A percentile compares a stretch with the other conserved stretches of the same genome.
Evolutionary conservation across 169 alveolate genomes (phyloP).

Genomic region (Plasmodium blacklocki): DNA sequence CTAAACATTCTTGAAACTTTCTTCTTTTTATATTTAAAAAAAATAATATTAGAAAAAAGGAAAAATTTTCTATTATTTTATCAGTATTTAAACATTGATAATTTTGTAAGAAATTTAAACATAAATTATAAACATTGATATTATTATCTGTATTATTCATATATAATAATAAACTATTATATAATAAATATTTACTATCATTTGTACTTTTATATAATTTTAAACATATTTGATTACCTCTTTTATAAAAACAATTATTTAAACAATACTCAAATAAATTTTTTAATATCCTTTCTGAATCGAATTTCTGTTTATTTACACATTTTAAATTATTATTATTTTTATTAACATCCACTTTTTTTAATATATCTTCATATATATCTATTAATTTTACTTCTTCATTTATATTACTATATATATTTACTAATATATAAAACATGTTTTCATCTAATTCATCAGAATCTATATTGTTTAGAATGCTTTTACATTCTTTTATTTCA

Average conservation of each 20-base stretch:
- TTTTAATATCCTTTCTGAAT: slow-evolving; percentile 18
- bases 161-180: slow-evolving; percentile 39
- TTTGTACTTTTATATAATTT: slow-evolving; percentile 42
- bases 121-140: slow-evolving; percentile 32
- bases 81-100: slow-evolving; percentile 27
- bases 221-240: slow-evolving; percentile 48
- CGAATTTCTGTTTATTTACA: slow-evolving; percentile 5
- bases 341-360: slow-evolving; percentile 8
- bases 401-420: slow-evolving; percentile 39
- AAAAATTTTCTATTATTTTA: slow-evolving; percentile 52
- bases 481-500: slow-evolving; percentile 53
- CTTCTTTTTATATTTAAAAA: slow-evolving; percentile 57
- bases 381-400: slow-evolving; percentile 28
- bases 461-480: slow-evolving; percentile 4
- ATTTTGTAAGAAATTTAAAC: slow-evolving; percentile 45
- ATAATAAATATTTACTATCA: slow-evolving; percentile 32
- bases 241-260: slow-evolving; percentile 45
- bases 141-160: slow-evolving; percentile 37
- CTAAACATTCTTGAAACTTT: slow-evolving; percentile 50
- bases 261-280: slow-evolving; percentile 49
- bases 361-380: slow-evolving; percentile 37
- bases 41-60: slow-evolving; percentile 47
- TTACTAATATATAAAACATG: slow-evolving; percentile 38
- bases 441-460: slow-evolving; percentile 34
- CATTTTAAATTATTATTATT: neutral